Evolutionary conservation across 805 yeast species (phyloP), one percentile per base, ranked within the genome.

Genomic region (Kluyveromyces siamensis): DNA sequence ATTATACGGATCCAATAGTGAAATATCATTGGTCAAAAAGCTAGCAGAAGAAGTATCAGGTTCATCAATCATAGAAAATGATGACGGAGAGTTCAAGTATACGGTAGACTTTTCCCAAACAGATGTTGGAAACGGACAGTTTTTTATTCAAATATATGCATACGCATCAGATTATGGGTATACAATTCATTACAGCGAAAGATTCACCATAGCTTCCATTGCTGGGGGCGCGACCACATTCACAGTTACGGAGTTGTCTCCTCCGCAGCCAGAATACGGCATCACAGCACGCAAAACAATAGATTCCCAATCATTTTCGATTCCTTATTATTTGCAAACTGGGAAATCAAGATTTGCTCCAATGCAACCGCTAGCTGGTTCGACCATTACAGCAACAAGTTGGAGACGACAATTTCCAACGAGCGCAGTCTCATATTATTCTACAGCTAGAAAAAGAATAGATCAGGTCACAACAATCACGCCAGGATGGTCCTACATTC

Each of bases 361-460:
- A 47, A 87, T 89, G 96, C 97, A 90, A 69, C 63, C 73, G 50
- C 96, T 88, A 67, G 97, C 99, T 6, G 86, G 83, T 3, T 60
- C 84, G 1, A 69, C 68, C 9, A 77, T 88, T 25, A 85, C 96
- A 0, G 77, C 72, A 37, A 73, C 83, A 9, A 67, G 82, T 2
- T 84, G 90, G 83, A 63, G 83, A 10, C 75, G 81, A 55, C 72
- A 79, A 54, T 82, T 67, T 63, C 80, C 91, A 16, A 77, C 95
- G 0, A 78, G 87, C 48, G 72, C 85, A 0, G 85, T 77, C 48
- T 76, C 86, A 0, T 77, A 77, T 57, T 88, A 73, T 67, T 56
- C 78, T 11, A 68, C 85, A 0, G 39, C 66, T 27, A 59, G 68
- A 16, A 56, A 67, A 1, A 41, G 63, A 2, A 51, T 63, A 21